A percentile compares a stretch with the other conserved stretches of the same genome.
phyloP scores from a whole-genome alignment of 768 basidiomycete species.

The Scleroderma bovista region DNA sequence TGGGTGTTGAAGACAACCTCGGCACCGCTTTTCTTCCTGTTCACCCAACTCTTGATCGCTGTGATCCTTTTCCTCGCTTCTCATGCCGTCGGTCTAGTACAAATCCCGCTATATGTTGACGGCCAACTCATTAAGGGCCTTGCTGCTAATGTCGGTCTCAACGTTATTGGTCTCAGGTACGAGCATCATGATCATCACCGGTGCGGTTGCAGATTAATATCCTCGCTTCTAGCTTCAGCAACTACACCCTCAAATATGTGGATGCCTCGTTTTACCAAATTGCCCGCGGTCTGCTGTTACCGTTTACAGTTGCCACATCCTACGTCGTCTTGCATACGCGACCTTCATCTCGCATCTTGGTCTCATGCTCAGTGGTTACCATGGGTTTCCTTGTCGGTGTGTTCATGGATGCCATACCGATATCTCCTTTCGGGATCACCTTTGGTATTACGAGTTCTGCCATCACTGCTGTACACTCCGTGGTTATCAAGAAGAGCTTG shows the following conservation, averaged over 20 bases:
- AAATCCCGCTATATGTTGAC: slow-evolving; percentile 62
- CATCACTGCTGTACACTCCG: slow-evolving; percentile 88
- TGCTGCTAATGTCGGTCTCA: slow-evolving; percentile 67
- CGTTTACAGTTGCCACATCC: slow-evolving; percentile 89
- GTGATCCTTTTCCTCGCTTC: slow-evolving; percentile 66
- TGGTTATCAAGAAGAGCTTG: slow-evolving; percentile 88
- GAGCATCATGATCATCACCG: slow-evolving; percentile 1
- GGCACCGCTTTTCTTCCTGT: slow-evolving; percentile 83
- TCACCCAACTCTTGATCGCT: slow-evolving; percentile 75
- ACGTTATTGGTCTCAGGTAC: slow-evolving; percentile 80
- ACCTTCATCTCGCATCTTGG: slow-evolving; percentile 69
- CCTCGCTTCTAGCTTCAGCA: slow-evolving; percentile 65
- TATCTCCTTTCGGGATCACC: slow-evolving; percentile 59
- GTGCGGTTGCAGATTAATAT: background rate
- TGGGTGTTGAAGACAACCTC: slow-evolving; percentile 78
- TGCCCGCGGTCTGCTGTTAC: slow-evolving; percentile 88
- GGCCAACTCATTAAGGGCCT: slow-evolving; percentile 64
- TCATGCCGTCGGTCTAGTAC: slow-evolving; percentile 57
- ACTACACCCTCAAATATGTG: slow-evolving; percentile 89
- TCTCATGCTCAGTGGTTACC: slow-evolving; percentile 78
- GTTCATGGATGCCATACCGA: slow-evolving; percentile 62
- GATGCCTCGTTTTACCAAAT: slow-evolving; percentile 96
- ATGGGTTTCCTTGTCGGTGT: slow-evolving; percentile 89
- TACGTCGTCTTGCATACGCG: slow-evolving; percentile 69
- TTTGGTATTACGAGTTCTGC: slow-evolving; percentile 83